Evolutionary conservation across 2,329 filamentous ascomycete species (phyloP).

Genomic region (Eurotiales sp.): DNA sequence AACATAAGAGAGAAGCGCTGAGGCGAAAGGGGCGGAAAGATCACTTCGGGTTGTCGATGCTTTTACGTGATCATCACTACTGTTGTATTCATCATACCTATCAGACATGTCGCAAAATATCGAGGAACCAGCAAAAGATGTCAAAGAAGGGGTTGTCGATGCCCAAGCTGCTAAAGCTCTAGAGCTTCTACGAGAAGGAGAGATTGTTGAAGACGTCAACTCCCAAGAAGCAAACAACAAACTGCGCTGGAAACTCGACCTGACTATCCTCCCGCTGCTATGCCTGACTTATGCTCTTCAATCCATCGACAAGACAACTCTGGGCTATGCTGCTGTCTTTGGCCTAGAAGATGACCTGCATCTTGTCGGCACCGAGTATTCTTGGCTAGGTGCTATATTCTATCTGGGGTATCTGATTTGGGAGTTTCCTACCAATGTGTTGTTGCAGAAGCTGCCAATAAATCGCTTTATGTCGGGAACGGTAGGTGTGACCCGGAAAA

Average conservation of each 20-base stretch:
- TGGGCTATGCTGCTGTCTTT: background rate
- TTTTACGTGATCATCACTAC: no score
- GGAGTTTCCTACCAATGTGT: background rate
- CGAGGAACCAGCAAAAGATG: background rate
- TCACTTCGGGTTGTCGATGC: no score
- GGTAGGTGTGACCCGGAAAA: background rate
- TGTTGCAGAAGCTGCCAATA: background rate
- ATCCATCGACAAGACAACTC: background rate
- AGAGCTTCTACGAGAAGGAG: background rate
- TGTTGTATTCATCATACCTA: no score
- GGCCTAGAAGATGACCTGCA: background rate
- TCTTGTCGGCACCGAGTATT: background rate
- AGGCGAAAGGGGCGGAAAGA: no score
- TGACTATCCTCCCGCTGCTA: background rate
- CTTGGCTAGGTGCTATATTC: background rate
- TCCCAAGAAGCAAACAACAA: background rate
- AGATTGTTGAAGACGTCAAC: background rate
- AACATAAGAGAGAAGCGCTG: no score
- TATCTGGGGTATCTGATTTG: background rate
- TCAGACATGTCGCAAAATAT: background rate
- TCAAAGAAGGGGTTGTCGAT: background rate
- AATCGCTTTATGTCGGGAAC: background rate
- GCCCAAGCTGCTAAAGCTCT: background rate
- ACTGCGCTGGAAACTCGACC: background rate
- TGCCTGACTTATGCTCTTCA: background rate